These are phyloP conservation scores for Eleusine coracana DNA, from an alignment of 176 grass and related monocot genomes.

Conservation along the genomic window DNA sequence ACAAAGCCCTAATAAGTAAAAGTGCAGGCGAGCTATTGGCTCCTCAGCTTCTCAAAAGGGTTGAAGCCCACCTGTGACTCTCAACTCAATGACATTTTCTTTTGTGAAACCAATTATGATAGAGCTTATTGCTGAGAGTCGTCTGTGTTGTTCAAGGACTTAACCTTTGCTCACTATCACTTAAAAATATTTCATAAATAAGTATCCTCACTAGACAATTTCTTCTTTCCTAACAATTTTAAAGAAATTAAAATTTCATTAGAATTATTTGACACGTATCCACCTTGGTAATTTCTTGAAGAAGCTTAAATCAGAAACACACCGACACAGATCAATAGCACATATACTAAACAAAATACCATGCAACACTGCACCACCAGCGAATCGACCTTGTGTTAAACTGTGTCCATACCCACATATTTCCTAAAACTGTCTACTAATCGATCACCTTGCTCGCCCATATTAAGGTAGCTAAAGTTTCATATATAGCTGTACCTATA, in stretches of 20 bases:
- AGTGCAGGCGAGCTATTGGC: neutral
- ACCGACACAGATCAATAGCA: neutral
- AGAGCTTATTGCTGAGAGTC: neutral
- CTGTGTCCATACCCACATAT: neutral
- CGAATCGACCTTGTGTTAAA: neutral
- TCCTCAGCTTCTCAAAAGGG: neutral
- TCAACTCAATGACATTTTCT: neutral
- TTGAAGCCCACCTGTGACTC: neutral
- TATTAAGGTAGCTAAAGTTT: conserved; percentile 29
- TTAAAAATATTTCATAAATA: neutral
- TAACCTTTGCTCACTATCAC: neutral
- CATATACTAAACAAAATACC: too few species aligned
- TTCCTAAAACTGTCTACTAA: conserved; percentile 5
- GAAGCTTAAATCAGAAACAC: neutral
- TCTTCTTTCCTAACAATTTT: neutral
- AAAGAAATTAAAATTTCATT: neutral
- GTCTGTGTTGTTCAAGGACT: neutral
- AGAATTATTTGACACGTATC: neutral
- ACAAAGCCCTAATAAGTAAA: neutral
- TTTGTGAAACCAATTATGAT: neutral
- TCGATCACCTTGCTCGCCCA: neutral
- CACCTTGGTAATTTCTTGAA: neutral
- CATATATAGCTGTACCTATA: conserved; percentile 15
- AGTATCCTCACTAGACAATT: neutral
- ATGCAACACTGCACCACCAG: neutral